Percentiles rank a stretch among this genome's conserved stretches.
These are phyloP conservation scores for Obba rivulosa DNA, from an alignment of 768 basidiomycete genomes.

Conservation along the genomic window DNA sequence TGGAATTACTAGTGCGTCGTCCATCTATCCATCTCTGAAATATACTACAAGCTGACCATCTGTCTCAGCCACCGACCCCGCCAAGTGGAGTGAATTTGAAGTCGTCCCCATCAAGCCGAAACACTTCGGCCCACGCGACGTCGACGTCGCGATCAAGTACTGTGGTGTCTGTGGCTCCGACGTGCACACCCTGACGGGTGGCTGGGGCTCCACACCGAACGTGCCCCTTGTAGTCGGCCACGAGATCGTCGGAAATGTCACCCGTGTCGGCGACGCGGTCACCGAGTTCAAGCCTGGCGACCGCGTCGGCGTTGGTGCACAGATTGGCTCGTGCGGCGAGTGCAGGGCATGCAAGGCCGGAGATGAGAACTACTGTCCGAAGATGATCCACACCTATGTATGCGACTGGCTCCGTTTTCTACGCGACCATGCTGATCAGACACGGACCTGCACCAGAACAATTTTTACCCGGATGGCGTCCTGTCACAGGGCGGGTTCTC, in stretches of 20 bases:
- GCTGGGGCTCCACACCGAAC: conserved; percentile 22
- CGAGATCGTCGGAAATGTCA: conserved; percentile 49
- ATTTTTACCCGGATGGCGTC: conserved; percentile 32
- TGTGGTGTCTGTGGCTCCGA: conserved; percentile 46
- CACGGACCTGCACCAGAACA: not conserved
- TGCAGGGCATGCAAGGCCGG: conserved; percentile 42
- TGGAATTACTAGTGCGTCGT: conserved; percentile 6
- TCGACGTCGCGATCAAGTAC: conserved; percentile 46
- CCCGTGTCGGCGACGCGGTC: conserved; percentile 48
- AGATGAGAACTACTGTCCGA: conserved; percentile 52
- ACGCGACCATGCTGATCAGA: too few relatives aligned
- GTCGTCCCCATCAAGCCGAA: conserved; percentile 46
- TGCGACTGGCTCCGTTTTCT: not conserved
- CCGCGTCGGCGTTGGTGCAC: conserved; percentile 43
- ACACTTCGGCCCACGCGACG: conserved; percentile 41
- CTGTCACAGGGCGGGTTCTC: conserved; percentile 39
- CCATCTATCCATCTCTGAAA: too few relatives aligned
- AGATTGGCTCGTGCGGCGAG: conserved; percentile 43
- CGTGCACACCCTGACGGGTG: conserved; percentile 36
- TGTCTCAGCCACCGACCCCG: not conserved
- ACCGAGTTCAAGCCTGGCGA: conserved; percentile 50
- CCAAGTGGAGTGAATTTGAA: conserved; percentile 32
- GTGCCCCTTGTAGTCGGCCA: conserved; percentile 27
- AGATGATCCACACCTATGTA: conserved; percentile 30
- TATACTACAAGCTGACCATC: not conserved